phyloP scores from a whole-genome alignment of 2,329 filamentous ascomycete genomes.

The Penicillium sp. region DNA sequence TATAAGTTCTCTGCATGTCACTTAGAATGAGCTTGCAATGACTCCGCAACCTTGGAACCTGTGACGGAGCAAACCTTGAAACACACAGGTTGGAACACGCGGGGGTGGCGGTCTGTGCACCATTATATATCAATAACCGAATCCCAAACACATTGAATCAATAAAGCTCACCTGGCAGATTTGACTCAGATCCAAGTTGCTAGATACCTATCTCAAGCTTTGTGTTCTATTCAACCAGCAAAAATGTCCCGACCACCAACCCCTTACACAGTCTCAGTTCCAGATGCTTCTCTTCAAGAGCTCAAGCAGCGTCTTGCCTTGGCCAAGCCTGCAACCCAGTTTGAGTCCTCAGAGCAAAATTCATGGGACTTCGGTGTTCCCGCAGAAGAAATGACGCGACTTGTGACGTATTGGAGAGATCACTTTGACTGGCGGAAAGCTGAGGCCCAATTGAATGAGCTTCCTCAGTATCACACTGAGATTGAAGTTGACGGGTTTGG shows the following conservation, averaged over 20 bases:
- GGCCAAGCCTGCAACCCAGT: constrained; percentile 17
- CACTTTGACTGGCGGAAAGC: constrained; percentile 62
- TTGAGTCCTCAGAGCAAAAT: constrained; percentile 19
- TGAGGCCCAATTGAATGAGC: constrained; percentile 60
- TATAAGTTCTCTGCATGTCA: too few relatives aligned
- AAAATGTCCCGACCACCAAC: constrained; percentile 12
- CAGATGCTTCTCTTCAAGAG: constrained; percentile 14
- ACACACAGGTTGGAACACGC: not conserved
- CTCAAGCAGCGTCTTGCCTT: constrained; percentile 21
- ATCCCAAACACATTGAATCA: not conserved
- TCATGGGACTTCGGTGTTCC: constrained; percentile 23
- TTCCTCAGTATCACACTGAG: constrained; percentile 60
- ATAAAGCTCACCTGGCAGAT: not conserved
- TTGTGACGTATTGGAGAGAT: constrained; percentile 59
- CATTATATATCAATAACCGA: not conserved
- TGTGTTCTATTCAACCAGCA: not conserved
- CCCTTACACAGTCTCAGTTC: constrained; percentile 16
- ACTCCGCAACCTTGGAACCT: too few relatives aligned
- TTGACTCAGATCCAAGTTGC: not conserved
- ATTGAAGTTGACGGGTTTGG: constrained; percentile 62
- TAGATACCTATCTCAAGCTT: too few relatives aligned
- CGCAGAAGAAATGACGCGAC: constrained; percentile 40
- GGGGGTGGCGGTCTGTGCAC: not conserved
- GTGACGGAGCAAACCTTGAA: not conserved
- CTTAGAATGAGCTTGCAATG: too few relatives aligned